phyloP scores from a whole-genome alignment of 2,329 filamentous ascomycete genomes.

The Aspergillus sp. region DNA sequence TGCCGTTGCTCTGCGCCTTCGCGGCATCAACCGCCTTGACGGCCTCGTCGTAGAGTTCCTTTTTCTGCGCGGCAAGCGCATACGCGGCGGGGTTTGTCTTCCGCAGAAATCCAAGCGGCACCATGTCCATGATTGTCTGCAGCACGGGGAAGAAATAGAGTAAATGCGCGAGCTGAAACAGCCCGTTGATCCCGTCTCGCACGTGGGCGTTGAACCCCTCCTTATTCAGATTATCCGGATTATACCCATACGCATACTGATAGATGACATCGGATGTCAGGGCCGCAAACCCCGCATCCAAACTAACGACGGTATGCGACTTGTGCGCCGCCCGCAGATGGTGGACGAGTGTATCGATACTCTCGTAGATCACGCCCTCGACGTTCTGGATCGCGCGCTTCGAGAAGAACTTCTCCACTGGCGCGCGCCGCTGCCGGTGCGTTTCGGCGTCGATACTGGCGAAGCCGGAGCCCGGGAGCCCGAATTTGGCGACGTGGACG shows the following conservation, averaged over 20 bases:
- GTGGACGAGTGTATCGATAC: constrained; percentile 10
- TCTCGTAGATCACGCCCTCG: constrained; percentile 7
- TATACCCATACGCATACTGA: constrained; percentile 31
- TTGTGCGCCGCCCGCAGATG: constrained; percentile 7
- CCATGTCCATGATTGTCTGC: constrained; percentile 10
- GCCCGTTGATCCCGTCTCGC: constrained; percentile 13
- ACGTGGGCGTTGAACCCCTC: constrained; percentile 18
- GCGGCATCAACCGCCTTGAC: too few species aligned
- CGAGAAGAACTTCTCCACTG: constrained; percentile 18
- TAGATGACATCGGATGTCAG: constrained; percentile 33
- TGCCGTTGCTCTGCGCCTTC: too few species aligned
- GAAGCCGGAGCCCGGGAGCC: constrained; percentile 8
- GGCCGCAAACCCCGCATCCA: constrained; percentile 18
- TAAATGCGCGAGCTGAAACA: constrained; percentile 11
- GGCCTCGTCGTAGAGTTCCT: background rate
- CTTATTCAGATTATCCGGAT: constrained; percentile 27
- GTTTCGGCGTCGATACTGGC: constrained; percentile 11
- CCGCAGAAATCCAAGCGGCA: constrained; percentile 10
- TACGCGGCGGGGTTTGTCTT: constrained; percentile 7
- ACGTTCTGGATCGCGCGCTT: constrained; percentile 12
- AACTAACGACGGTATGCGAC: constrained; percentile 9
- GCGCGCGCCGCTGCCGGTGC: constrained; percentile 16
- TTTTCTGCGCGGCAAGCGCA: constrained; percentile 11
- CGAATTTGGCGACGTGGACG: constrained; percentile 10
- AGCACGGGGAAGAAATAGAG: constrained; percentile 19